Base-by-base conservation (phyloP, 257 asterid species). In the Plantago major region DNA sequence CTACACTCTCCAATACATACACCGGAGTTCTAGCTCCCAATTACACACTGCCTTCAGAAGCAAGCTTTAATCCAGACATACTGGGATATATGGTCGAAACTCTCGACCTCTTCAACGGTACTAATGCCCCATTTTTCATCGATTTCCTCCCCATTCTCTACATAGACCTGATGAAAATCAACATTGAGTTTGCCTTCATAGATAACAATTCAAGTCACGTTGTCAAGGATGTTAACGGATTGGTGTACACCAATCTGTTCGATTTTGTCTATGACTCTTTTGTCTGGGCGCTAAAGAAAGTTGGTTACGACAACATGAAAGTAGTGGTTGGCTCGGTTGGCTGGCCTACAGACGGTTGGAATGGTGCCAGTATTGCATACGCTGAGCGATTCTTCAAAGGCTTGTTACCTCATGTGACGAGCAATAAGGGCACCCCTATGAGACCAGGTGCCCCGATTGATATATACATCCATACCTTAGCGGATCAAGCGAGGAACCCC, bases 321-420 rank as follows among this genome's bases (percentile, higher is more conserved):
- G 22, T 83, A 7, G 42, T 61, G 5, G 55, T 76, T 0, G 66
- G 70, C 28, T 62, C 54, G 11, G 13, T 78, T 1, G 86, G 86
- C 0, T 84, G 86, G 88, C 86, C 91, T 0, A 84, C 88, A 0
- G 88, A 84, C 18, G 86, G 86, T 12, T 56, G 9, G 19, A 7
- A 16, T 0, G 58, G 71, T 0, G 85, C 79, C 18, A 72, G 33
- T 22, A 5, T 50, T 11, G 1, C 48, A 1, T 30, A 42, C 0
- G 82, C 84, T 0, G 81, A 81, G 67, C 47, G 78, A 16, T 81
- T 72, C 60, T 72, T 16, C 70, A 65, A 60, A 9, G 33, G 63
- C 43, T 16, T 81, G 0, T 58, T 81, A 10, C 79, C 72, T 3
- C 12, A 19, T 3, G 56, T 75, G 7, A 9, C 28, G 0, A 43